Evolutionary conservation across 1,284 basidiomycete species (phyloP), one percentile per base, ranked within the genome.

Genomic region (Macrocybe sp.): DNA sequence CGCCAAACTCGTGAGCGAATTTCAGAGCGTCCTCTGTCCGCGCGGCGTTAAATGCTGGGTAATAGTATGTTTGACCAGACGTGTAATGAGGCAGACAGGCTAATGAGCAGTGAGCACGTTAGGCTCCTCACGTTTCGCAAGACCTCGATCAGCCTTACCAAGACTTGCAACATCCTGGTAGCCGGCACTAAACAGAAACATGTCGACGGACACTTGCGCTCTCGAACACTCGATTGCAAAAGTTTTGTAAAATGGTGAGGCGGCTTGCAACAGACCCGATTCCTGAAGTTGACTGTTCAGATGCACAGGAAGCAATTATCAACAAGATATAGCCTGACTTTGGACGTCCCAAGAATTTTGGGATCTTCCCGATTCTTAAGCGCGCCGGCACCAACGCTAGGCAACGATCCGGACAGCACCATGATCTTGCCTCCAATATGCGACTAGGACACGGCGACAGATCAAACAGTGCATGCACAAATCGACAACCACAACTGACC

Each of bases 151-250:
- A 39, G 31, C 55, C 73, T 12, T 63, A 89, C 89, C 84, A 33
- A 97, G 76, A 50, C 88, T 95, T 1, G 97, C 93, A 36, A 99
- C 92, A 67, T 99, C 97, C 55, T 96, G 95, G 66, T 99, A 99
- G 28, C 79, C 76, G 10, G 92, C 79, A 52, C 89, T 90, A 72
- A 97, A 98, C 46, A 99, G 76, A 85, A 97, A 99, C 96, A 99
- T 98, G 67, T 99, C 96, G 47, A 99, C 95, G 0, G 95, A 95
- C 35, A 99, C 90, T 67, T 99, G 97, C 7, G 90, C 87, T 56
- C 96, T 85, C 6, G 96, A 98, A 67, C 96, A 99, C 59, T 99
- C 96, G 64, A 99, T 99, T 12, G 97, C 93, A 59, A 99, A 98
- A 0, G 92, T 94, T 77, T 99, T 99, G 79, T 98, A 99, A 75